Percentiles rank a stretch among this genome's conserved stretches.
Evolutionary conservation across 148 eudicot species (phyloP).

Genomic region (Vaccinium macrocarpon): DNA sequence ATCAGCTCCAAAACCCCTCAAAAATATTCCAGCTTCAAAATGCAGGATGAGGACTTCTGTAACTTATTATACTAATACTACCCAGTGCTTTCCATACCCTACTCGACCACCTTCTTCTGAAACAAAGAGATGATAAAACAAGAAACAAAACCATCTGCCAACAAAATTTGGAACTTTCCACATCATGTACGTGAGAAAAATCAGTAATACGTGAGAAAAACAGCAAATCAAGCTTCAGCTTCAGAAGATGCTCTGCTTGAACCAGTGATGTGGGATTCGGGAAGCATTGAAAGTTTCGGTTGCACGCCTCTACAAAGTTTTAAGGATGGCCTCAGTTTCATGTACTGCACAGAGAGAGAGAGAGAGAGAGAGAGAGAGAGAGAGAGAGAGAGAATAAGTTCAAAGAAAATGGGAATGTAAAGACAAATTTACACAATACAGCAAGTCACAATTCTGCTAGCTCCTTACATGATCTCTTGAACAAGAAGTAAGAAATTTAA

Average conservation of each 20-base stretch:
- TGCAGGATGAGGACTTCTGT: conserved; percentile 26
- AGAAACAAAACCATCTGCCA: conserved; percentile 19
- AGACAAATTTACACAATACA: neutral
- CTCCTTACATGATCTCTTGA: neutral
- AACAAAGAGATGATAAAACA: conserved; percentile 11
- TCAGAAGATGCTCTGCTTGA: conserved; percentile 41
- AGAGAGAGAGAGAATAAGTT: neutral
- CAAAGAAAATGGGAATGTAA: neutral
- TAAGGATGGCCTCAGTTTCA: conserved; percentile 44
- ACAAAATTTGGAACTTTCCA: conserved; percentile 19
- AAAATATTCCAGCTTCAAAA: conserved; percentile 21
- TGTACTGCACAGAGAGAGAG: conserved; percentile 34
- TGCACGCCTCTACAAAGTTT: conserved; percentile 40
- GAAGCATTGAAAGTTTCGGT: conserved; percentile 30
- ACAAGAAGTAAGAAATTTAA: neutral
- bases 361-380: neutral
- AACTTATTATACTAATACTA: conserved; percentile 36
- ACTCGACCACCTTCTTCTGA: conserved; percentile 19
- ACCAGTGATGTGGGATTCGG: conserved; percentile 32
- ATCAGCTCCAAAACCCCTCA: conserved; percentile 7
- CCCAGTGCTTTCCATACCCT: conserved; percentile 18
- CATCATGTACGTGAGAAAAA: conserved; percentile 21
- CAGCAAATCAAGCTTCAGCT: conserved; percentile 32
- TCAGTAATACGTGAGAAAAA: neutral
- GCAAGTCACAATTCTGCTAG: neutral